phyloP scores from a whole-genome alignment of 768 basidiomycete genomes.

The Holtermannia corniformis region DNA sequence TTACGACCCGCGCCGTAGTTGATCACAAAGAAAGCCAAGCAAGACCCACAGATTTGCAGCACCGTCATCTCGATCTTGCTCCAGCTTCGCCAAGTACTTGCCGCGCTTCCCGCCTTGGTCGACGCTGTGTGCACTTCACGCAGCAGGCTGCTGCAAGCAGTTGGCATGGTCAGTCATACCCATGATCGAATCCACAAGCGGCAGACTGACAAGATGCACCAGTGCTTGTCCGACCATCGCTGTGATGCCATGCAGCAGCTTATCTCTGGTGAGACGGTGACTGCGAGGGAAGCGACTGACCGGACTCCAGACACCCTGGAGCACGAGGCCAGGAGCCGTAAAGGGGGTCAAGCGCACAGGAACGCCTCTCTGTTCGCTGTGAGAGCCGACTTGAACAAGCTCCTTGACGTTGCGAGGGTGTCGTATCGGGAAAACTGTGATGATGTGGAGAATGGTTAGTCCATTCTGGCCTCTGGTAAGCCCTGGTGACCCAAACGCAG shows the following conservation, averaged over 20 bases:
- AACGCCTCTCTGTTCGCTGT: slow-evolving; percentile 56
- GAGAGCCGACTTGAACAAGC: slow-evolving; percentile 68
- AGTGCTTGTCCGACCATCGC: neutral
- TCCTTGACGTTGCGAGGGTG: slow-evolving; percentile 89
- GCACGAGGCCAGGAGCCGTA: neutral
- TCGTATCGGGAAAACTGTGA: slow-evolving; percentile 88
- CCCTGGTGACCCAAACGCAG: neutral
- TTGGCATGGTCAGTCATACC: neutral
- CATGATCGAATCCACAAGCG: too few relatives aligned
- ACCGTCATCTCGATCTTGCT: neutral
- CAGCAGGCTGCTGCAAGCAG: neutral
- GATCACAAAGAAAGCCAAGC: too few relatives aligned
- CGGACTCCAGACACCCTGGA: neutral
- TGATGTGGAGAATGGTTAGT: slow-evolving; percentile 52
- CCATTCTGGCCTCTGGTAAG: neutral
- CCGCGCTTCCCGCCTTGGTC: neutral
- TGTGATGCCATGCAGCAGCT: neutral
- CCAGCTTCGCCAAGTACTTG: neutral
- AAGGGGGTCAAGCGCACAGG: neutral
- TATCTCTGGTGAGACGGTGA: neutral
- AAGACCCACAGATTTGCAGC: neutral
- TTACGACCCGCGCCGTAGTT: too few relatives aligned
- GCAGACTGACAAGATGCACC: neutral
- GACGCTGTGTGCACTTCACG: neutral
- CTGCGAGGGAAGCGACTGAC: too few relatives aligned